These are phyloP conservation scores for Crinitomyces ghanaensis DNA, from an alignment of 805 yeast species.

Conservation along the genomic window DNA sequence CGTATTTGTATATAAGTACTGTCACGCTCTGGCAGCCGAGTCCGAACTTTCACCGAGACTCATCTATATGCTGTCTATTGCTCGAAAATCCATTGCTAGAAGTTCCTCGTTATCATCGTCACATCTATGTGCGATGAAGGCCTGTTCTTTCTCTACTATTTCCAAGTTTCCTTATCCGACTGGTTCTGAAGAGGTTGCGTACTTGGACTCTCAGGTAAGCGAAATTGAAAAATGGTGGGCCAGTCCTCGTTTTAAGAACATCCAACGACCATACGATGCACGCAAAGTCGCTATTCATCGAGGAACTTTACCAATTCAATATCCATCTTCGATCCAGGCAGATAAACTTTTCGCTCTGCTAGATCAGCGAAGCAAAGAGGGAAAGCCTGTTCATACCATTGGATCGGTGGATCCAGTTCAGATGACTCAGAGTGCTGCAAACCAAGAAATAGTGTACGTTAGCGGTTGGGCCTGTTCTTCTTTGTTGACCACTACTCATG, in stretches of 20 bases:
- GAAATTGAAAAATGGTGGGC: conserved; percentile 41
- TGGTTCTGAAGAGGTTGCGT: conserved; percentile 22
- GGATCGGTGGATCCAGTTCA: conserved; percentile 57
- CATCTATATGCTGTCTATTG: too few relatives aligned
- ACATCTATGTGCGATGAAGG: too few relatives aligned
- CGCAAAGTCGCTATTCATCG: conserved; percentile 41
- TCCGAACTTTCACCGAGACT: too few relatives aligned
- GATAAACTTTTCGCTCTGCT: conserved; percentile 38
- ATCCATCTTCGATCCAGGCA: conserved; percentile 43
- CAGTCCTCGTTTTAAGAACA: conserved; percentile 34
- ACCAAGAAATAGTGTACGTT: conserved; percentile 42
- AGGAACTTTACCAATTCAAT: conserved; percentile 33
- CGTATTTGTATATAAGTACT: too few relatives aligned
- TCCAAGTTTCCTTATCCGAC: conserved; percentile 29
- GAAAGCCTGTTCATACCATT: conserved; percentile 42
- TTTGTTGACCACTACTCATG: conserved; percentile 47
- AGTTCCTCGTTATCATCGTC: too few relatives aligned
- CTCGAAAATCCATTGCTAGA: too few relatives aligned
- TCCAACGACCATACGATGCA: conserved; percentile 43
- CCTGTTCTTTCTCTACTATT: conserved; percentile 15
- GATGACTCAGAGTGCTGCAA: conserved; percentile 43
- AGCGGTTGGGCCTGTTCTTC: conserved; percentile 56
- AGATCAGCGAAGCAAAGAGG: conserved; percentile 29
- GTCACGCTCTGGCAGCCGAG: too few relatives aligned
- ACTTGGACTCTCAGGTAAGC: conserved; percentile 25